Conservation (phyloP, 768 basidiomycete species). For the Wakefieldia striispora region DNA sequence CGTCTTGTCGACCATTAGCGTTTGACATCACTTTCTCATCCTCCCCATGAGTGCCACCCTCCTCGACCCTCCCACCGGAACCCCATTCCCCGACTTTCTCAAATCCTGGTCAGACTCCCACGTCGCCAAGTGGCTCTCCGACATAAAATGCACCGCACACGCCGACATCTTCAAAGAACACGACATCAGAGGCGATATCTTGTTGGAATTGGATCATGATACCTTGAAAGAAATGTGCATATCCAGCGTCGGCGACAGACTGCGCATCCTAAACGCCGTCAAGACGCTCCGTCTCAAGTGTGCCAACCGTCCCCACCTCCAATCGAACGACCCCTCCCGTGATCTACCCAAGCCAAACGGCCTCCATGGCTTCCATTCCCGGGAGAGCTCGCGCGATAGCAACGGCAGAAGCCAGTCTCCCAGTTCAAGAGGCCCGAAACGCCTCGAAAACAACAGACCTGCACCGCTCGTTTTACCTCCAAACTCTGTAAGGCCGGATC, state of each 20-base stretch:
- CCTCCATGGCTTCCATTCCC: conserved; percentile 14
- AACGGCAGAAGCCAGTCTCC: conserved; percentile 23
- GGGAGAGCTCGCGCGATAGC: conserved; percentile 21
- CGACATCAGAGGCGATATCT: conserved; percentile 89
- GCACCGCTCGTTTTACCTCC: conserved; percentile 76
- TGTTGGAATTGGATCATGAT: conserved; percentile 87
- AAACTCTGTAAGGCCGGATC: conserved; percentile 51
- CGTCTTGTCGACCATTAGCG: too few species aligned
- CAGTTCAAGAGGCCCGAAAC: conserved; percentile 37
- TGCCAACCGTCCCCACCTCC: conserved; percentile 19
- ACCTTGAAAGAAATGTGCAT: conserved; percentile 92
- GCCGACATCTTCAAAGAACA: conserved; percentile 71
- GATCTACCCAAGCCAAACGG: conserved; percentile 9
- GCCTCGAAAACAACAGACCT: conserved; percentile 64
- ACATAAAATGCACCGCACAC: conserved; percentile 71
- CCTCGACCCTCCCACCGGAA: conserved; percentile 58
- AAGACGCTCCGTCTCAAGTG: conserved; percentile 70
- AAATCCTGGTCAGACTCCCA: conserved; percentile 71
- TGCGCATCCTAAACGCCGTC: conserved; percentile 83
- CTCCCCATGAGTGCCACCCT: conserved; percentile 35
- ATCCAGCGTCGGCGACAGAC: conserved; percentile 84
- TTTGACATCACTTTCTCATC: conserved; percentile 7
- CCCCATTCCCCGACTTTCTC: conserved; percentile 61
- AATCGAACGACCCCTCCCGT: conserved; percentile 3
- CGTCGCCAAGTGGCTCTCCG: conserved; percentile 73